These are phyloP conservation scores for Dillenia turbinata DNA, from an alignment of 164 flowering plant genomes.

Conservation along the genomic window DNA sequence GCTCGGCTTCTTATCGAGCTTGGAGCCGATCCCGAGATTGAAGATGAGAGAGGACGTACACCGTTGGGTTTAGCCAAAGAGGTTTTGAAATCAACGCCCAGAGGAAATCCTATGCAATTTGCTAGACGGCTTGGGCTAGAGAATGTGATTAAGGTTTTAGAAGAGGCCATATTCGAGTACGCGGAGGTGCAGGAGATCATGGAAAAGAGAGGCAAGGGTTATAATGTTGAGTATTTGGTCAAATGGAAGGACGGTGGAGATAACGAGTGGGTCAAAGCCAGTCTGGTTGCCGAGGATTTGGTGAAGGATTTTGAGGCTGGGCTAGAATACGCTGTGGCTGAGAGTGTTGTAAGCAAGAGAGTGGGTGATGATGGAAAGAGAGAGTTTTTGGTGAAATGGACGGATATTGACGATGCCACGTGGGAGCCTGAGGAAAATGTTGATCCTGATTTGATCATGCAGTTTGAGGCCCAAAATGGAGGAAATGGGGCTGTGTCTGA, in stretches of 20 bases:
- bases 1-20: constrained; percentile 44
- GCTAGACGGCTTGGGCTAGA: constrained; percentile 76
- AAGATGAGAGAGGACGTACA: constrained; percentile 60
- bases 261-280: constrained; percentile 74
- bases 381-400: constrained; percentile 92
- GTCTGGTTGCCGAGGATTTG: constrained; percentile 61
- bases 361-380: constrained; percentile 49
- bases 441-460: constrained; percentile 66
- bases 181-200: constrained; percentile 88
- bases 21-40: constrained; percentile 78
- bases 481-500: no score
- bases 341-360: constrained; percentile 50
- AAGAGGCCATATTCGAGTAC: constrained; percentile 66
- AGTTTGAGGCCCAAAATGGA: constrained; percentile 31
- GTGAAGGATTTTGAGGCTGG: constrained; percentile 82
- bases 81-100: constrained; percentile 56
- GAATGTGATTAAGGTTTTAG: constrained; percentile 46
- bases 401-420: constrained; percentile 81
- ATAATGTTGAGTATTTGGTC: constrained; percentile 69
- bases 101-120: constrained; percentile 70
- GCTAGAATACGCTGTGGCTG: constrained; percentile 87
- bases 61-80: constrained; percentile 64
- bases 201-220: constrained; percentile 83
- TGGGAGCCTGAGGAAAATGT: constrained; percentile 97
- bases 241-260: constrained; percentile 82